These are phyloP conservation scores for Sporothrix mexicana DNA, from an alignment of 2,329 filamentous ascomycete genomes.

Conservation along the genomic window DNA sequence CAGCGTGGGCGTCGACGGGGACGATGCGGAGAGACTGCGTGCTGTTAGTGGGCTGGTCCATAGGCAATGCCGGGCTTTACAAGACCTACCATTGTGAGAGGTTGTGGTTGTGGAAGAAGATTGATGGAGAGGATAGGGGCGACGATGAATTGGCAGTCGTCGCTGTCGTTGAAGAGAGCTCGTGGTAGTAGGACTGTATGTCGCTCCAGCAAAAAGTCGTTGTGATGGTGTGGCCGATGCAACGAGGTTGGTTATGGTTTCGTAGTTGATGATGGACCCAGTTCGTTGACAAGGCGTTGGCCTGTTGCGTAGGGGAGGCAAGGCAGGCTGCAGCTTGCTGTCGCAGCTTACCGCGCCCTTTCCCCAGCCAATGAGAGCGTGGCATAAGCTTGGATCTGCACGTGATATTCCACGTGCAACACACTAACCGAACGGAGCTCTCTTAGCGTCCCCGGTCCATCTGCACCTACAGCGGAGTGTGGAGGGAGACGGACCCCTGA, in stretches of 20 bases:
- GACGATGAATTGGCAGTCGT: not conserved
- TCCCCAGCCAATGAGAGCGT: not conserved
- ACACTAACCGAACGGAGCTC: conserved; percentile 19
- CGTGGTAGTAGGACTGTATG: not conserved
- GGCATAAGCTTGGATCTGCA: not conserved
- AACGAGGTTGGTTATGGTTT: conserved; percentile 16
- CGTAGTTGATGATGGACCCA: not conserved
- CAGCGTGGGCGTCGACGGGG: conserved; percentile 70
- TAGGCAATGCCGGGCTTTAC: no score
- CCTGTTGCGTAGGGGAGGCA: no score
- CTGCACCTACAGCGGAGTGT: conserved; percentile 11
- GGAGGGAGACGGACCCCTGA: conserved; percentile 13
- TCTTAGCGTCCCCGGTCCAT: conserved; percentile 30
- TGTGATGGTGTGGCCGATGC: not conserved
- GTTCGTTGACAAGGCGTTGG: conserved; percentile 4
- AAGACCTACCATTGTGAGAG: conserved; percentile 56
- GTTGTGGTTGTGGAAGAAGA: not conserved
- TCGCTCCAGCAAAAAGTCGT: not conserved
- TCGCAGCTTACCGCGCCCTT: conserved; percentile 33
- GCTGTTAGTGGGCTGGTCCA: conserved; percentile 30
- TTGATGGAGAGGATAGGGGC: not conserved
- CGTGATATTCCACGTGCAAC: not conserved
- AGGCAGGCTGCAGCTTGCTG: conserved; percentile 38
- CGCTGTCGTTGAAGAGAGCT: not conserved
- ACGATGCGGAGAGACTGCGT: conserved; percentile 82